These are phyloP conservation scores for Buxus sempervirens DNA, from an alignment of 164 flowering plant species.

Conservation along the genomic window DNA sequence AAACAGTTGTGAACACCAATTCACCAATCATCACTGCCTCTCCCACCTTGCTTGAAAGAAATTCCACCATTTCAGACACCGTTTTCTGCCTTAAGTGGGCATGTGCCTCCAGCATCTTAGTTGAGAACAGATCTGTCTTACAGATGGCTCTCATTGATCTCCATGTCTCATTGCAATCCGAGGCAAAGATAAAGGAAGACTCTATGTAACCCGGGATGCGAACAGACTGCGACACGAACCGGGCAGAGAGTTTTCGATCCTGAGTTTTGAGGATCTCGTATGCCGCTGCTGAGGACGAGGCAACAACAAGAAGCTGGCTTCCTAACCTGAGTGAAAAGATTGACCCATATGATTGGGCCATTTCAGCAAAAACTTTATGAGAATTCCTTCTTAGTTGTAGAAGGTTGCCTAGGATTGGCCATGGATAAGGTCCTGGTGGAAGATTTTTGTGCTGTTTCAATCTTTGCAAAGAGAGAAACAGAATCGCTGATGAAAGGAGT, in stretches of 20 bases:
- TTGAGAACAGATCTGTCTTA: not conserved
- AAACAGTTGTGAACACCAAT: not conserved
- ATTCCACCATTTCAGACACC: constrained; percentile 4
- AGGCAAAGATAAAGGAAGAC: not conserved
- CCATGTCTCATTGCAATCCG: constrained; percentile 3
- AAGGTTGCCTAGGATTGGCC: constrained; percentile 18
- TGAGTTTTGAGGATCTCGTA: constrained; percentile 18
- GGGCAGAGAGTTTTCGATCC: constrained; percentile 8
- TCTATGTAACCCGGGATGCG: not conserved
- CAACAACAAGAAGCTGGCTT: constrained; percentile 9
- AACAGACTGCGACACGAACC: not conserved
- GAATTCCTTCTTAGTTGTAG: not conserved
- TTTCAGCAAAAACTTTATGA: constrained; percentile 2
- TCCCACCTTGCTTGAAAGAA: not conserved
- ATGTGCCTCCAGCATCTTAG: constrained; percentile 2
- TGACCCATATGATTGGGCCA: constrained; percentile 18
- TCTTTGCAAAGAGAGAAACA: constrained; percentile 1
- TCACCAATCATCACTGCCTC: constrained; percentile 3
- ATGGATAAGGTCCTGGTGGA: constrained; percentile 17
- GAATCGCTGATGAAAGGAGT: not conserved
- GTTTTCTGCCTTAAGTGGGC: not conserved
- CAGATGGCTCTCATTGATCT: not conserved
- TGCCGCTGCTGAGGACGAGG: constrained; percentile 14
- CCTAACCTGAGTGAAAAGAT: constrained; percentile 15
- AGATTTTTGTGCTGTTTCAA: constrained; percentile 1